Percentiles rank a stretch among this genome's conserved stretches.
phyloP scores from a whole-genome alignment of 768 basidiomycete species.

The Auricularia sp. region DNA sequence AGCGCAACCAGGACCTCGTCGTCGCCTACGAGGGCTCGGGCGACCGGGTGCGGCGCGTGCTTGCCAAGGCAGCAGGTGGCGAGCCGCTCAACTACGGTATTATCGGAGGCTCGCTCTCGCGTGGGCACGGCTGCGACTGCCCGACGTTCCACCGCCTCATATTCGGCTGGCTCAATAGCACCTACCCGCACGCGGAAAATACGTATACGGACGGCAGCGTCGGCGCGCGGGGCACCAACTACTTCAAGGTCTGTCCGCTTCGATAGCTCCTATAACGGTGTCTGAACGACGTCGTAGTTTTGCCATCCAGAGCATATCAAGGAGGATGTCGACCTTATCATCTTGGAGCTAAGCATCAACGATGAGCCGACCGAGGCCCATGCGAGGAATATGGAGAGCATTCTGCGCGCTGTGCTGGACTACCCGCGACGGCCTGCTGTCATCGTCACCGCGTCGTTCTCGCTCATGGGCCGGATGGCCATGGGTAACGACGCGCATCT shows the following conservation, averaged over 20 bases:
- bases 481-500: conserved; percentile 7
- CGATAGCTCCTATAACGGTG: not conserved
- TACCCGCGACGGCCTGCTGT: conserved; percentile 1
- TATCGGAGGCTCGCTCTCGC: conserved; percentile 3
- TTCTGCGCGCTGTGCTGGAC: not conserved
- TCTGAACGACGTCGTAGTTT: not conserved
- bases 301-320: conserved; percentile 2
- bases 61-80: conserved; percentile 1
- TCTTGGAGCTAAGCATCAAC: conserved; percentile 2
- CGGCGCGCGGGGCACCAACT: conserved; percentile 5
- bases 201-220: conserved; percentile 1
- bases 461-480: conserved; percentile 2
- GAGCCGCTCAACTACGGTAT: conserved; percentile 4
- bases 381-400: not conserved
- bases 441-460: conserved; percentile 3
- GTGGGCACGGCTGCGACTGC: conserved; percentile 6
- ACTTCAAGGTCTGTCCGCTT: conserved; percentile 4
- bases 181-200: conserved; percentile 3
- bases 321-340: conserved; percentile 1
- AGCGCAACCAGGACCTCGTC: not conserved
- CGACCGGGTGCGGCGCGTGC: conserved; percentile 1
- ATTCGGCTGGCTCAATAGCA: conserved; percentile 3
- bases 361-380: not conserved
- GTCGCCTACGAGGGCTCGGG: conserved; percentile 1
- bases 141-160: conserved; percentile 4